Evolutionary conservation across 2,329 filamentous ascomycete genomes (phyloP), one percentile per base, ranked within the genome.

Genomic region (Fusarium paranaense): DNA sequence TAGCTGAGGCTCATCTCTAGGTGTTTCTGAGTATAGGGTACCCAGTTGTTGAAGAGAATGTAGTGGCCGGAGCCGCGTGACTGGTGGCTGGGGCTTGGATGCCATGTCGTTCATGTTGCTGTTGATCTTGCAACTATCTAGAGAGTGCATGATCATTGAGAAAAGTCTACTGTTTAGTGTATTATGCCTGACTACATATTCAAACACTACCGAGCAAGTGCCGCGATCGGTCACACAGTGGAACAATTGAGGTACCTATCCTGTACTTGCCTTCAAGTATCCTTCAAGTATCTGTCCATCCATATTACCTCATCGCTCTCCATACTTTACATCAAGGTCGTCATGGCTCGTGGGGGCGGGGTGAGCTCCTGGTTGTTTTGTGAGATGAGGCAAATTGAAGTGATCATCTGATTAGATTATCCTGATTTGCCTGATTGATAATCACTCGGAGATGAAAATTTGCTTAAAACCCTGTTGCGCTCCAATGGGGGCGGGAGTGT

Each of bases 61-160:
- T 16, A 72, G 70, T 27, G 70, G 70, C 57, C 70, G 60, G 52
- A 72, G 66, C 70, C 72, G 65, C 65, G 70, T 72, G 4, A 72
- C 11, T 3, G 66, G 70, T 14, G 50, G 66, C 37, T 13, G 22
- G 14, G 40, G 5, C 4, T 13, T 14, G 16, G 56, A n/a, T 8
- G 9, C 22, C n/a, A 22, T 2, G 32, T 50, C 45, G 18, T 69
- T 35, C 69, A 72, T 72, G 25, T 35, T 65, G 54, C 59, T 30
- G 30, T 37, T 57, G 5, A 2, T 42, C 47, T 11, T 52, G 47
- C 33, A 38, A 58, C 56, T 27, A 38, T 37, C 56, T 58, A 37
- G 56, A 37, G 56, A 37, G 33, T 6, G 56, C 13, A 38, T 58
- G 4, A 14, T 10, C 25, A 22, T 58, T 13, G 16, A 14, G 6